Conservation (phyloP, 495 filamentous ascomycete species). For the Annulohypoxylon maeteangense region DNA sequence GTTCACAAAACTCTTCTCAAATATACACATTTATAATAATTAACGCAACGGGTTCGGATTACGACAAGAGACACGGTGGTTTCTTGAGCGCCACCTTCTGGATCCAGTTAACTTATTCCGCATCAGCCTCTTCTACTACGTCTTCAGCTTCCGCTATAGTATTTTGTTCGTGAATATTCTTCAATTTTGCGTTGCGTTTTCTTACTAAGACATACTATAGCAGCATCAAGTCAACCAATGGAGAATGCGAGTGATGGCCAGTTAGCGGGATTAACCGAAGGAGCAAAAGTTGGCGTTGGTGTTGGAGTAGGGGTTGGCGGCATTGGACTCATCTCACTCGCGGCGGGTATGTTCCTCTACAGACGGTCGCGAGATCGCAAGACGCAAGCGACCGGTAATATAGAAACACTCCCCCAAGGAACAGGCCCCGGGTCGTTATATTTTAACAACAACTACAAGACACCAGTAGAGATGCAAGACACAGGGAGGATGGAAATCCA, state of each 20-base stretch:
- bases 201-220: not conserved
- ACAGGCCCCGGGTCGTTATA: conserved; percentile 7
- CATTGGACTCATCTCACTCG: conserved; percentile 26
- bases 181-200: not conserved
- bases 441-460: conserved; percentile 33
- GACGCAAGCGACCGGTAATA: conserved; percentile 2
- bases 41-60: conserved; percentile 30
- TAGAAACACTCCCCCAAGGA: conserved; percentile 18
- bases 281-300: conserved; percentile 31
- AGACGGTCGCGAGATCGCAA: conserved; percentile 29
- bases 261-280: conserved; percentile 14
- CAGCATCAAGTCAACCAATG: not conserved
- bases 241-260: not conserved
- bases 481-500: conserved; percentile 9
- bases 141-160: conserved; percentile 16
- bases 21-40: conserved; percentile 43
- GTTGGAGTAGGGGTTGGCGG: conserved; percentile 33
- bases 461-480: not conserved
- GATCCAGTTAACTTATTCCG: conserved; percentile 21
- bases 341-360: conserved; percentile 27
- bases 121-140: not conserved
- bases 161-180: not conserved
- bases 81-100: conserved; percentile 41
- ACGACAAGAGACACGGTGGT: conserved; percentile 29
- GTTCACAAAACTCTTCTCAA: conserved; percentile 38